Conservation (phyloP, 148 eudicot genomes). For the Rheum nobile region DNA sequence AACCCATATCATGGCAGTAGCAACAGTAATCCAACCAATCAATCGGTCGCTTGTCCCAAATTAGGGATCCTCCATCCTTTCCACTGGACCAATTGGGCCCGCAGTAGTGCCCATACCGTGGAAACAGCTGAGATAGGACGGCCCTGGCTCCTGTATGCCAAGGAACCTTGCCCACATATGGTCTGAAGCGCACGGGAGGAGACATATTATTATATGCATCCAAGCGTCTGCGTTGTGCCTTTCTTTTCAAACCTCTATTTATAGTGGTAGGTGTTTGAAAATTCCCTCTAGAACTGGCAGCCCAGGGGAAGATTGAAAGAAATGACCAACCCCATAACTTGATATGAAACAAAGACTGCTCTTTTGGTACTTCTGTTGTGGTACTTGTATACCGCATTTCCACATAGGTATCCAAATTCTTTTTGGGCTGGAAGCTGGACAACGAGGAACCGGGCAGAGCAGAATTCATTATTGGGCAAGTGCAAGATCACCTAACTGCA, state of each 20-base stretch:
- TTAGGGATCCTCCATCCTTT: slow-evolving; percentile 66
- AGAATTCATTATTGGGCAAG: slow-evolving; percentile 24
- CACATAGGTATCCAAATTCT: slow-evolving; percentile 17
- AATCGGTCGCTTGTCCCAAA: slow-evolving; percentile 94
- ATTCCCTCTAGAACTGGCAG: slow-evolving; percentile 31
- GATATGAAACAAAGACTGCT: slow-evolving; percentile 24
- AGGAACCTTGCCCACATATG: slow-evolving; percentile 89
- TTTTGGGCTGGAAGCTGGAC: slow-evolving; percentile 26
- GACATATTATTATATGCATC: slow-evolving; percentile 14
- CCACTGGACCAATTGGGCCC: slow-evolving; percentile 99
- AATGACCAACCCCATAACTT: slow-evolving; percentile 47
- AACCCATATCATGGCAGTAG: slow-evolving; percentile 97
- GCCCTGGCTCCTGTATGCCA: slow-evolving; percentile 96
- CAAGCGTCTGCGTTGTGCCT: slow-evolving; percentile 22
- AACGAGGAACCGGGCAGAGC: slow-evolving; percentile 30
- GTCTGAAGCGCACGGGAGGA: slow-evolving; percentile 64
- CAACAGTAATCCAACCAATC: slow-evolving; percentile 99
- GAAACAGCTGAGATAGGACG: slow-evolving; percentile 77
- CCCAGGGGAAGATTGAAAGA: slow-evolving; percentile 56
- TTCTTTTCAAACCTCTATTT: slow-evolving; percentile 49
- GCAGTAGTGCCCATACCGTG: slow-evolving; percentile 96
- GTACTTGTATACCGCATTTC: slow-evolving; percentile 14
- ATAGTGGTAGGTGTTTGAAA: slow-evolving; percentile 47
- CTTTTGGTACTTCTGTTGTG: slow-evolving; percentile 22
- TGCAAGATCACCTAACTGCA: neutral